These are phyloP conservation scores for Funneliformis caledonium DNA, from an alignment of 371 early-diverging fungal genomes.

Conservation along the genomic window DNA sequence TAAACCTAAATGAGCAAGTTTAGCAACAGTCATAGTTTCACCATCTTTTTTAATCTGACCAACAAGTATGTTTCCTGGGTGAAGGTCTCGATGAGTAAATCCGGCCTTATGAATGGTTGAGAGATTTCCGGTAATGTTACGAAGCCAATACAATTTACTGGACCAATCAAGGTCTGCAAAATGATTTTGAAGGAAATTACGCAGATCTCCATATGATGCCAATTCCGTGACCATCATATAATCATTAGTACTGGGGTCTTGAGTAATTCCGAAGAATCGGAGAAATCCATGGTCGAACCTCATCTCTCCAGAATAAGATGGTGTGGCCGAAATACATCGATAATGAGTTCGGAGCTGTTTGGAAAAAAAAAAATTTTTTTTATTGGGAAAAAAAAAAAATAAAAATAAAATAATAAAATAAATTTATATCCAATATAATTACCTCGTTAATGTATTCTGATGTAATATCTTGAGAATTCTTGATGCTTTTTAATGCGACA, in stretches of 20 bases:
- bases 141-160: slow-evolving; percentile 10
- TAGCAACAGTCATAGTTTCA: slow-evolving; percentile 1
- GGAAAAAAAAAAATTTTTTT: too few relatives aligned
- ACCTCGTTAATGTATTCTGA: slow-evolving; percentile 2
- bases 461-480: slow-evolving; percentile 9
- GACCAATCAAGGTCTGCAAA: slow-evolving; percentile 2
- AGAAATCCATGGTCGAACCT: slow-evolving; percentile 16
- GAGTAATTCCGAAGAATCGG: slow-evolving; percentile 19
- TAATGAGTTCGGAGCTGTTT: background rate
- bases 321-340: background rate
- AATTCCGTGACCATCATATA: slow-evolving; percentile 22
- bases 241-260: slow-evolving; percentile 7
- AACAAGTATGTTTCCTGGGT: slow-evolving; percentile 14
- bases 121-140: slow-evolving; percentile 13
- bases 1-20: slow-evolving; percentile 30
- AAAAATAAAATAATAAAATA: background rate
- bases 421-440: background rate
- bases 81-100: slow-evolving; percentile 15
- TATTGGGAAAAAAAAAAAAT: too few relatives aligned
- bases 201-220: slow-evolving; percentile 11
- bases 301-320: background rate
- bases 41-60: slow-evolving; percentile 20
- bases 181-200: slow-evolving; percentile 2
- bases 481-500: slow-evolving; percentile 3
- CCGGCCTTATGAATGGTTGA: slow-evolving; percentile 12